Percentiles rank a stretch among this genome's conserved stretches.
These are phyloP conservation scores for Pseudogymnoascus sp. DNA, from an alignment of 2,329 filamentous ascomycete species.

Conservation along the genomic window DNA sequence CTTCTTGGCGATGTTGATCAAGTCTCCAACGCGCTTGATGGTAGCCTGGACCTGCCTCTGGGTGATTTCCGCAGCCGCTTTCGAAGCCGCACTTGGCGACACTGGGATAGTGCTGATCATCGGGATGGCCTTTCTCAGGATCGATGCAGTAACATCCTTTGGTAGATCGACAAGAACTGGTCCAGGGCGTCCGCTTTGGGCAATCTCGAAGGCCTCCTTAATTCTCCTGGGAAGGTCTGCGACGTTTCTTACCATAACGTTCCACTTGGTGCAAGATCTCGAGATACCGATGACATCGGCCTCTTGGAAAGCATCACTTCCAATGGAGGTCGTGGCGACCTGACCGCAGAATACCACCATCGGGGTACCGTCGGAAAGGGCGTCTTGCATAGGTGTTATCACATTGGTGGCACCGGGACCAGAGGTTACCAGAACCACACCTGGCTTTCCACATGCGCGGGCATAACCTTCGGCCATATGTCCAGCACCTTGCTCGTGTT, in stretches of 20 bases:
- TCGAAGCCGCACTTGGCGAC: constrained; percentile 77
- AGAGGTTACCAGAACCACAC: constrained; percentile 93
- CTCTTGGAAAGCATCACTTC: constrained; percentile 95
- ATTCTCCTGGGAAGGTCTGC: constrained; percentile 89
- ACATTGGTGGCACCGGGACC: constrained; percentile 96
- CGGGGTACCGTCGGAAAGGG: constrained; percentile 88
- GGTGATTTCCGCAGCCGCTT: constrained; percentile 68
- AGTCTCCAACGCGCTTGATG: constrained; percentile 67
- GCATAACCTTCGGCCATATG: constrained; percentile 99
- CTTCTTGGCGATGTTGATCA: constrained; percentile 87
- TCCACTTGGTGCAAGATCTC: constrained; percentile 96
- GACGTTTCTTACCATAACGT: constrained; percentile 94
- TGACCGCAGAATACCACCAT: constrained; percentile 95
- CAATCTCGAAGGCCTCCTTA: constrained; percentile 97
- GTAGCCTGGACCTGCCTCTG: constrained; percentile 65
- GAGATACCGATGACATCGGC: constrained; percentile 92
- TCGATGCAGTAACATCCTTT: constrained; percentile 88
- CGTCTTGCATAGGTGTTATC: constrained; percentile 93
- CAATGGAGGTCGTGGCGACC: constrained; percentile 83
- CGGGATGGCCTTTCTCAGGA: constrained; percentile 78
- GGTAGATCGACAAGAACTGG: constrained; percentile 93
- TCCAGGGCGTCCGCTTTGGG: constrained; percentile 85
- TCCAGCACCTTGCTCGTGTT: constrained; percentile 94
- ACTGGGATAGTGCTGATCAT: constrained; percentile 51
- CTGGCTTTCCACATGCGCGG: constrained; percentile 84